phyloP scores from a whole-genome alignment of 2,329 filamentous ascomycete species.

The Annulohypoxylon truncatum region DNA sequence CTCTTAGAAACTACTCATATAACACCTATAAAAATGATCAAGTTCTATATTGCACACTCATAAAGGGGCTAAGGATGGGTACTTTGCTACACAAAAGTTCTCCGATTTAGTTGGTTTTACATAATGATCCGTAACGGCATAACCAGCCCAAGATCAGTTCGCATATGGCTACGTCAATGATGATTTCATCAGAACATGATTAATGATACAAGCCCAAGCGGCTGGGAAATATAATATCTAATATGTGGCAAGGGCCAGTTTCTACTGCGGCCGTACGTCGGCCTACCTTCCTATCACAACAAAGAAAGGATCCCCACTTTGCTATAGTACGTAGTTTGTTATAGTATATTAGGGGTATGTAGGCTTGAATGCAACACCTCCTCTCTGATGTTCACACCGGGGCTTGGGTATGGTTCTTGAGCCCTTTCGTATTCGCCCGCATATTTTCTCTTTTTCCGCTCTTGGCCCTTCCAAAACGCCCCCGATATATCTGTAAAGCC shows the following conservation, averaged over 20 bases:
- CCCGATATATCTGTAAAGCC: background rate
- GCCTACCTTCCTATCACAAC: background rate
- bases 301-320: background rate
- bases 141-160: background rate
- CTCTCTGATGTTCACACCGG: background rate
- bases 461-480: background rate
- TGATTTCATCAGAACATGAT: background rate
- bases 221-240: background rate
- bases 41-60: background rate
- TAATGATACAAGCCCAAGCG: background rate
- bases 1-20: background rate
- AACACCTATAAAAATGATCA: background rate
- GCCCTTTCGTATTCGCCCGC: background rate
- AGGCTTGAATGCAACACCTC: conserved; percentile 3
- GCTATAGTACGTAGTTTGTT: background rate
- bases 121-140: background rate
- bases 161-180: background rate
- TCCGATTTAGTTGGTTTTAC: background rate
- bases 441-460: background rate
- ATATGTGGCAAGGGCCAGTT: background rate
- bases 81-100: background rate
- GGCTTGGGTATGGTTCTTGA: background rate
- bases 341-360: conserved; percentile 6
- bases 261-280: background rate
- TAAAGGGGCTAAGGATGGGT: background rate